A percentile compares a stretch with the other conserved stretches of the same genome.
phyloP scores from a whole-genome alignment of 1,139 yeast genomes.

The Saccharomyces uvarum region DNA sequence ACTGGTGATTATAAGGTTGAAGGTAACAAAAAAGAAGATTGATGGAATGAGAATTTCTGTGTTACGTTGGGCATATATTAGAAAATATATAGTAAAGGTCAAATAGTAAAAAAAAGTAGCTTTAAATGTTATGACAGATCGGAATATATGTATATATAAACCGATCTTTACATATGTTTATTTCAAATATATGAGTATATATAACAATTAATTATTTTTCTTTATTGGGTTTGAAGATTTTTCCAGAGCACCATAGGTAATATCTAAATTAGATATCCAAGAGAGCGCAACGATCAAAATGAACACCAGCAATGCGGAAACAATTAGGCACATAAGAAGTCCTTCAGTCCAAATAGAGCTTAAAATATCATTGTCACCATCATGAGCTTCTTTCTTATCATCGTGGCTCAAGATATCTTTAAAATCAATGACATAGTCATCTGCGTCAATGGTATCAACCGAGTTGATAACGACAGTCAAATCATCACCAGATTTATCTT shows the following conservation, averaged over 20 bases:
- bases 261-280: constrained; percentile 56
- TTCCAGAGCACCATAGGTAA: constrained; percentile 63
- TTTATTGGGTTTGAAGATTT: constrained; percentile 57
- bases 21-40: constrained; percentile 19
- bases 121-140: not conserved
- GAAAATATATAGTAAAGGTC: not conserved
- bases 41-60: not conserved
- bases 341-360: constrained; percentile 39
- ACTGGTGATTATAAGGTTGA: constrained; percentile 37
- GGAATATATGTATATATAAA: constrained; percentile 8
- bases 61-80: not conserved
- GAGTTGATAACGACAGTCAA: constrained; percentile 17
- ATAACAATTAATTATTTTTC: constrained; percentile 40
- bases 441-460: constrained; percentile 5
- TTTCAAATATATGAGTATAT: constrained; percentile 4
- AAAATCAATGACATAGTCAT: constrained; percentile 5
- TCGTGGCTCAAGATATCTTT: not conserved
- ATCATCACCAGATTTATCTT: constrained; percentile 15
- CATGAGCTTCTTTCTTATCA: constrained; percentile 1
- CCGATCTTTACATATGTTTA: not conserved
- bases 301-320: constrained; percentile 45
- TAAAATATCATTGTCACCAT: constrained; percentile 17
- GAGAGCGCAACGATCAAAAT: constrained; percentile 48
- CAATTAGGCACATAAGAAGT: constrained; percentile 56
- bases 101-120: not conserved